phyloP scores from a whole-genome alignment of 2,329 filamentous ascomycete species.

The Onygena corvina region DNA sequence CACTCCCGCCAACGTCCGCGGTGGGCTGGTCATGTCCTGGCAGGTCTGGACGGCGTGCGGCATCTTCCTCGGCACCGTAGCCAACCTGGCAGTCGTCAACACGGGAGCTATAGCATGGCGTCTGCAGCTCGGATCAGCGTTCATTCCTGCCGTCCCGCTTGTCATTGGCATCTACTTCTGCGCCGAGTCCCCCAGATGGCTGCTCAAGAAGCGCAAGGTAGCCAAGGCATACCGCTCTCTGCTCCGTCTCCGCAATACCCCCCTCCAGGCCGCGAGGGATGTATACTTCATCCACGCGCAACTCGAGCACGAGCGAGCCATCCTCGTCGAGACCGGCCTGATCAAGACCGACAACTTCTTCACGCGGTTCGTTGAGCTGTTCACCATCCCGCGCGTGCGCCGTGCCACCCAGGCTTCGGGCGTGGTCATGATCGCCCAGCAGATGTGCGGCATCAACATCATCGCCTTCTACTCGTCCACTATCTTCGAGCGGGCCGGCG shows the following conservation, averaged over 20 bases:
- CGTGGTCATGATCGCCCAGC: constrained; percentile 24
- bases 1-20: constrained; percentile 43
- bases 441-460: constrained; percentile 46
- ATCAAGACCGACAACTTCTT: constrained; percentile 40
- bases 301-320: constrained; percentile 21
- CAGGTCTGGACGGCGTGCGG: constrained; percentile 43
- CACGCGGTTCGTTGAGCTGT: constrained; percentile 25
- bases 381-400: constrained; percentile 24
- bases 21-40: constrained; percentile 46
- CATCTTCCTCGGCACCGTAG: constrained; percentile 56
- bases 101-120: constrained; percentile 51
- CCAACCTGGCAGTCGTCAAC: constrained; percentile 53
- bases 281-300: constrained; percentile 46
- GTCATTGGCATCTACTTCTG: constrained; percentile 48
- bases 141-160: constrained; percentile 51
- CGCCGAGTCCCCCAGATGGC: constrained; percentile 55
- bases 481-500: constrained; percentile 29
- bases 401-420: constrained; percentile 23
- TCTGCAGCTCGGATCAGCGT: constrained; percentile 51
- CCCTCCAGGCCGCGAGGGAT: constrained; percentile 49
- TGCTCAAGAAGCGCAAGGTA: constrained; percentile 54
- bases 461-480: constrained; percentile 57
- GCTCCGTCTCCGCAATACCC: constrained; percentile 45
- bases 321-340: constrained; percentile 30
- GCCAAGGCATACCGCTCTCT: constrained; percentile 49